Conservation (phyloP, 768 basidiomycete genomes). For the Hypholoma fasciculare region DNA sequence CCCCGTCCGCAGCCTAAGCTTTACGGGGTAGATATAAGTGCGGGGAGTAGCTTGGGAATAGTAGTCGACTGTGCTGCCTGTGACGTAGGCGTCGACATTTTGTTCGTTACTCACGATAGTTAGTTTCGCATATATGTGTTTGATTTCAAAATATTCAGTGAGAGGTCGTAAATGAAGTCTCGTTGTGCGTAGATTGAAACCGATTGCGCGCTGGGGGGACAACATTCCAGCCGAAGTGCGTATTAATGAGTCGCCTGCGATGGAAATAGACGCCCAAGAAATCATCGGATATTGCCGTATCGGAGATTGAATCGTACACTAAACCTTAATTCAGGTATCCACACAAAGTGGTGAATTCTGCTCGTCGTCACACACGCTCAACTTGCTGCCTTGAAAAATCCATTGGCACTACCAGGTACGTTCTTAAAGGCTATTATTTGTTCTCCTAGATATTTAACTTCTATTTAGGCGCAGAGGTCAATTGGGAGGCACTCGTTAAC, state of each 20-base stretch:
- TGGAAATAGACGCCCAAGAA: not conserved
- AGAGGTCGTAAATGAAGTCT: too few relatives aligned
- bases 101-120: not conserved
- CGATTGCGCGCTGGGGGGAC: too few relatives aligned
- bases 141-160: too few relatives aligned
- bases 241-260: too few relatives aligned
- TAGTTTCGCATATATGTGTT: not conserved
- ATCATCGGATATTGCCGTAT: conserved; percentile 20
- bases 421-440: conserved; percentile 6
- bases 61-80: not conserved
- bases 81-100: not conserved
- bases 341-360: conserved; percentile 30
- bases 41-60: too few relatives aligned
- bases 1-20: too few relatives aligned
- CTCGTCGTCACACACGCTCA: conserved; percentile 23
- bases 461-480: conserved; percentile 84
- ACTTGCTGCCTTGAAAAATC: conserved; percentile 89
- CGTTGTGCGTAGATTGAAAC: too few relatives aligned
- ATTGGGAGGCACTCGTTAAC: conserved; percentile 80
- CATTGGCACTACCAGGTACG: conserved; percentile 81
- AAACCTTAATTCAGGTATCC: conserved; percentile 40
- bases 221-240: too few relatives aligned
- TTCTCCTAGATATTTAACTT: too few relatives aligned
- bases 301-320: conserved; percentile 16
- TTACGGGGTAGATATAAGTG: too few relatives aligned